Evolutionary conservation across 345 rosid genomes (phyloP).

Genomic region (Eucalyptus microcorys): DNA sequence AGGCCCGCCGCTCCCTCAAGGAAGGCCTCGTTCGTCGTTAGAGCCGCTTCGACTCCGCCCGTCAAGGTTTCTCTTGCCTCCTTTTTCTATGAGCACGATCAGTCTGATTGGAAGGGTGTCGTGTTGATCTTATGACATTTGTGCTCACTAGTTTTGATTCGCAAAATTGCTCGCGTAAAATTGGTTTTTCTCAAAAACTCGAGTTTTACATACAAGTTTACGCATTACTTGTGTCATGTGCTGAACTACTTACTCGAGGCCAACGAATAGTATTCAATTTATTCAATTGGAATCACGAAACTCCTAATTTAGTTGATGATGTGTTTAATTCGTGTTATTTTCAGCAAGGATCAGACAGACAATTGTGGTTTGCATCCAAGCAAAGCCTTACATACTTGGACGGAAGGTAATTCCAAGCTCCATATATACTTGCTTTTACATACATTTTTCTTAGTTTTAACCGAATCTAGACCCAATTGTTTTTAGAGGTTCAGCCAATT

Average conservation of each 20-base stretch:
- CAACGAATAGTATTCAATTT: too few species aligned
- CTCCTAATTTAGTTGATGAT: neutral
- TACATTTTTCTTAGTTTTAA: neutral
- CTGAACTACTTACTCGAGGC: too few species aligned
- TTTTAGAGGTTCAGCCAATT: neutral
- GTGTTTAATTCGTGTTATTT: neutral
- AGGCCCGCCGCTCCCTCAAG: constrained; percentile 35
- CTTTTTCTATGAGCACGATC: neutral
- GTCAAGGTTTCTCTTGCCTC: constrained; percentile 47
- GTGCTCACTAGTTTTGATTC: neutral
- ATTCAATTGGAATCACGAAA: neutral
- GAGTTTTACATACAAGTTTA: too few species aligned
- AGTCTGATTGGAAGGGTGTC: too few species aligned
- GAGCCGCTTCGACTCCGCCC: constrained; percentile 85
- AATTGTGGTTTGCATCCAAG: constrained; percentile 86
- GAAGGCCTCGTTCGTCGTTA: constrained; percentile 54
- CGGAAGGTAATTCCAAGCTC: constrained; percentile 52
- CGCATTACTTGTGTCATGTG: accelerated
- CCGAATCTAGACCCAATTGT: neutral
- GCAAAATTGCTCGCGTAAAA: accelerated
- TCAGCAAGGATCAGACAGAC: constrained; percentile 90
- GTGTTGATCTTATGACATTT: accelerated
- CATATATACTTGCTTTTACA: neutral
- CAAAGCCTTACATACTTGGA: constrained; percentile 92
- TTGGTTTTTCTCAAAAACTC: neutral